These are phyloP conservation scores for Cytauxzoon felis DNA, from an alignment of 169 alveolate genomes.

Conservation along the genomic window DNA sequence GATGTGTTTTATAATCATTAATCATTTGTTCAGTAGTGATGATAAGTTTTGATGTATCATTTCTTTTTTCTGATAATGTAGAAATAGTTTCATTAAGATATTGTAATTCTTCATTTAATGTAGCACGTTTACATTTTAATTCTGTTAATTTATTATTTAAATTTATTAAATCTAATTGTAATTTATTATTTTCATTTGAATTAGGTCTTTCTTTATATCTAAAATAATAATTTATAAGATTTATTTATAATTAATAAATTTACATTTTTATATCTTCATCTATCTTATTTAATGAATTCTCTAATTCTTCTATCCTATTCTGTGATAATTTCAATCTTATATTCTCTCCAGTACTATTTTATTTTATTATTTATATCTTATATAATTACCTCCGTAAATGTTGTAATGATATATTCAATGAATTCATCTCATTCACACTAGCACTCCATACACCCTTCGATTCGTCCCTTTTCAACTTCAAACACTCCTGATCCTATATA, in stretches of 20 bases:
- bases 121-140: slow-evolving; percentile 3
- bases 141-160: neutral
- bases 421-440: slow-evolving; percentile 6
- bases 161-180: neutral
- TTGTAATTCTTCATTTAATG: slow-evolving; percentile 5
- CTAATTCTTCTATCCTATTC: neutral
- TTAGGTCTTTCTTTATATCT: slow-evolving; percentile 1
- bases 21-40: slow-evolving; percentile 31
- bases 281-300: neutral
- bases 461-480: neutral
- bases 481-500: slow-evolving; percentile 6
- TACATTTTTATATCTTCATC: slow-evolving; percentile 8
- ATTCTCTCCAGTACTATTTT: slow-evolving; percentile 17
- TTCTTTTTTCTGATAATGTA: slow-evolving; percentile 14
- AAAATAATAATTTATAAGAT: neutral
- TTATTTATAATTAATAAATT: too few relatives aligned
- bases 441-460: slow-evolving; percentile 1
- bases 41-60: slow-evolving; percentile 16
- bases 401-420: slow-evolving; percentile 26
- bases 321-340: slow-evolving; percentile 4
- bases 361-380: neutral
- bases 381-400: slow-evolving; percentile 10
- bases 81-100: slow-evolving; percentile 6
- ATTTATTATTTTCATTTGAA: too few relatives aligned
- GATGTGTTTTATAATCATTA: slow-evolving; percentile 24